Evolutionary conservation across 441 rosid species (phyloP), one percentile per base, ranked within the genome.

Genomic region (Croton setiger): DNA sequence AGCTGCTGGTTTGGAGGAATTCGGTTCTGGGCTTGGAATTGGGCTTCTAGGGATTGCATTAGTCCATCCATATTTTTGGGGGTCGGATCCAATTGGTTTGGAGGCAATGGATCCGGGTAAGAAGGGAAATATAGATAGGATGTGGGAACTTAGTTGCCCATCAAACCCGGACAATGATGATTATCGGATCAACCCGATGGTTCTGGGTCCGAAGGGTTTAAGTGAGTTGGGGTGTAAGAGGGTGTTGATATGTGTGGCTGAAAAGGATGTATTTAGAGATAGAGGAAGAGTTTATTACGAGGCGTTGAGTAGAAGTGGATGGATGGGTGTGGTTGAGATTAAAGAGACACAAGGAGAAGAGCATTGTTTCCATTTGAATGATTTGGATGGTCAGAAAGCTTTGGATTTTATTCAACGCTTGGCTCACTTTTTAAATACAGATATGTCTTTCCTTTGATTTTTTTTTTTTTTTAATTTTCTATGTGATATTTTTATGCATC

Each of bases 41-140:
- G 58, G 3, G 56, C 54, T 92, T 74, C 67, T 56, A 6, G 96
- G 98, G 20, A 74, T 90, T 23, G 89, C 79, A 31, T 79, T 76
- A 8, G 79, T 71, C 66, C 86, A 84, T 60, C 88, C 82, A 5
- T 84, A 55, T 41, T 84, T 82, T 4, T 79, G 75, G 54, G 80
- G 80, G 43, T 53, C 71, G 37, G 77, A 73, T 14, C 79, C 81
- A 4, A 63, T 82, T 31, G 81, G 76, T 11, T 63, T 55, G 7
- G 86, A 80, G 71, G 18, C 63, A 5, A 7, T 45, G 9, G 55
- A 76, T 7, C 76, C 76, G 0, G 71, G 12, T 3, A 62, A 13
- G 65, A 74, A 66, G 67, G 74, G 79, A 0, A 0, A 0, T 45
- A 74, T 62, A 47, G 81, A 75, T 6, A 13, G 63, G 47, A 41